phyloP scores from a whole-genome alignment of 352 stramenopile species.

The Globisporangium spiculum region DNA sequence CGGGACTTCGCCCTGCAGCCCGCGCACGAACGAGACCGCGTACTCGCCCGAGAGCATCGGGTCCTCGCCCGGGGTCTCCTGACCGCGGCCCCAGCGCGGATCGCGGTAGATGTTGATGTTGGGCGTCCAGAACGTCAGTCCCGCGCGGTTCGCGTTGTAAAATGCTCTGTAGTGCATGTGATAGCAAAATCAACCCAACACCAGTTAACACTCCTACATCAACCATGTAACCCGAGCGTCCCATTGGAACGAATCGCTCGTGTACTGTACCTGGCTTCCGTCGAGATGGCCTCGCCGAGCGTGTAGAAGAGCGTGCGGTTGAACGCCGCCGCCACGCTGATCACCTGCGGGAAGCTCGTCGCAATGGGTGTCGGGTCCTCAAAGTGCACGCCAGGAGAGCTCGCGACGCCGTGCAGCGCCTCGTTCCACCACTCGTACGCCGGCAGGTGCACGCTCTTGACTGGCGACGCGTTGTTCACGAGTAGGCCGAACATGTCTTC shows the following conservation, averaged over 20 bases:
- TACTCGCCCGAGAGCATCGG: constrained; percentile 86
- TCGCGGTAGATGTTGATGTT: constrained; percentile 94
- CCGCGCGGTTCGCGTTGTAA: constrained; percentile 68
- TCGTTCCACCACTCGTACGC: too few relatives aligned
- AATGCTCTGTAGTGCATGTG: constrained; percentile 35
- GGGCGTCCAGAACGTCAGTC: constrained; percentile 91
- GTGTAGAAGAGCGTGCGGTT: constrained; percentile 83
- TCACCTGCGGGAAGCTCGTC: constrained; percentile 90
- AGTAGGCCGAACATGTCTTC: too few relatives aligned
- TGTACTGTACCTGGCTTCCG: constrained; percentile 46
- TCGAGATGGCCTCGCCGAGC: constrained; percentile 80
- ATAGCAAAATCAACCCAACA: neutral
- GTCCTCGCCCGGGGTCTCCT: constrained; percentile 91
- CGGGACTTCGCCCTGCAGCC: constrained; percentile 69
- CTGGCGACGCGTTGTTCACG: too few relatives aligned
- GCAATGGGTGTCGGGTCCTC: constrained; percentile 45
- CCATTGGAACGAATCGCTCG: too few relatives aligned
- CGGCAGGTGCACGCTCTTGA: too few relatives aligned
- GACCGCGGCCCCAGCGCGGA: constrained; percentile 88
- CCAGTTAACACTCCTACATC: too few relatives aligned
- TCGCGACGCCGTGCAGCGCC: too few relatives aligned
- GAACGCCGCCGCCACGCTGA: constrained; percentile 77
- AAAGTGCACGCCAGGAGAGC: constrained; percentile 68
- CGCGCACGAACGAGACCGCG: constrained; percentile 78
- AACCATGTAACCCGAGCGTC: too few relatives aligned